These are phyloP conservation scores for Aspergillus mulundensis DNA, from an alignment of 495 filamentous ascomycete species.

Conservation along the genomic window DNA sequence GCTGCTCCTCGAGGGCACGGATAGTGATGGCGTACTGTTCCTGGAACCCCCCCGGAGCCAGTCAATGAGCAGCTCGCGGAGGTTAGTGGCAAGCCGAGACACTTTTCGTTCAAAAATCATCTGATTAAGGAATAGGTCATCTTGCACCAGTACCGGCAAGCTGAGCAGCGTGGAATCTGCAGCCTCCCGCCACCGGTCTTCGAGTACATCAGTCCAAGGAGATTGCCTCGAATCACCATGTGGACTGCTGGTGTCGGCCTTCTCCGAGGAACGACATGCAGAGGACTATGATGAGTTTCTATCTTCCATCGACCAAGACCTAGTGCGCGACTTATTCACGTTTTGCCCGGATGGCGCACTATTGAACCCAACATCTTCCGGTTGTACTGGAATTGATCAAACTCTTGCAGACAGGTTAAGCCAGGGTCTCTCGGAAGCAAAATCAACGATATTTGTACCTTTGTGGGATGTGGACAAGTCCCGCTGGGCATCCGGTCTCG, in stretches of 20 bases:
- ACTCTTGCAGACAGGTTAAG: slow-evolving; percentile 10
- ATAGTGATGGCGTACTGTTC: slow-evolving; percentile 35
- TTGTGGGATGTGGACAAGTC: slow-evolving; percentile 59
- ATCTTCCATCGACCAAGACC: slow-evolving; percentile 14
- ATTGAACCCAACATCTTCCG: slow-evolving; percentile 15
- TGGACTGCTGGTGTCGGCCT: slow-evolving; percentile 11
- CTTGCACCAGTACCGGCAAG: slow-evolving; percentile 10
- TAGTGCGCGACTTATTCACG: slow-evolving; percentile 25
- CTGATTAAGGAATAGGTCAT: slow-evolving; percentile 6
- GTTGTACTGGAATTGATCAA: not conserved
- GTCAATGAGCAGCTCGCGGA: slow-evolving; percentile 19
- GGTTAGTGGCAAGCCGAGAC: not conserved
- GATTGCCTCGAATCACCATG: slow-evolving; percentile 13
- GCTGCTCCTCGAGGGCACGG: slow-evolving; percentile 28
- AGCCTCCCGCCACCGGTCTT: slow-evolving; percentile 1
- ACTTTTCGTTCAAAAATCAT: not conserved
- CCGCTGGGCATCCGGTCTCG: slow-evolving; percentile 57
- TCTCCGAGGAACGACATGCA: not conserved
- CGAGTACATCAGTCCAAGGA: slow-evolving; percentile 5
- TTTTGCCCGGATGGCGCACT: slow-evolving; percentile 30
- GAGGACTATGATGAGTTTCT: not conserved
- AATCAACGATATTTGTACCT: slow-evolving; percentile 54
- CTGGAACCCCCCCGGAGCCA: slow-evolving; percentile 24
- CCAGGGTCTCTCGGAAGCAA: slow-evolving; percentile 44
- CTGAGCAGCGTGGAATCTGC: slow-evolving; percentile 7